These are phyloP conservation scores for Colletotrichum sojae DNA, from an alignment of 2,329 filamentous ascomycete species.

Conservation along the genomic window DNA sequence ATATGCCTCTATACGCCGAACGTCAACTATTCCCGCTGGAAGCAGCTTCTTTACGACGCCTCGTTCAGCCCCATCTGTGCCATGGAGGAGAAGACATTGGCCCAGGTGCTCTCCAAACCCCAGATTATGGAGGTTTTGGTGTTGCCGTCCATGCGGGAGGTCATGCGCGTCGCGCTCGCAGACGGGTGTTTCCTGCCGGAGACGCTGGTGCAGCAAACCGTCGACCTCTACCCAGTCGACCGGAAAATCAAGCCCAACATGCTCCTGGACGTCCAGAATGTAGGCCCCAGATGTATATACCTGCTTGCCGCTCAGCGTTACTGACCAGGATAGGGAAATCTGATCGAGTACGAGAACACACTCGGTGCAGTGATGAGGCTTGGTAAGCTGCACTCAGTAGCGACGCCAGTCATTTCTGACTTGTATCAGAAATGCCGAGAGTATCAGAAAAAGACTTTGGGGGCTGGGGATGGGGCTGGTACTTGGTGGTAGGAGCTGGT, in stretches of 20 bases:
- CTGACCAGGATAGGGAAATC: slow-evolving; percentile 36
- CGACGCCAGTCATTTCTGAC: slow-evolving; percentile 63
- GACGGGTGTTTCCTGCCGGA: slow-evolving; percentile 57
- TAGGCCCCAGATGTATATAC: too few species aligned
- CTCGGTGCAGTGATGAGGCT: slow-evolving; percentile 67
- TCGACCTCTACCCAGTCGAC: slow-evolving; percentile 64
- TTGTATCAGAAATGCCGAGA: slow-evolving; percentile 64
- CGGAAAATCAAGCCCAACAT: slow-evolving; percentile 67
- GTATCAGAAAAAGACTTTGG: slow-evolving; percentile 56
- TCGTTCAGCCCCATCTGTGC: slow-evolving; percentile 68
- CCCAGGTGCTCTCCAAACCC: slow-evolving; percentile 61
- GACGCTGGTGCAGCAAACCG: slow-evolving; percentile 59
- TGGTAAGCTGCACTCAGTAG: slow-evolving; percentile 59
- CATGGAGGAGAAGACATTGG: slow-evolving; percentile 65
- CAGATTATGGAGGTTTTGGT: slow-evolving; percentile 63
- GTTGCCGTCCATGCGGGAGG: slow-evolving; percentile 67
- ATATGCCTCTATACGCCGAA: slow-evolving; percentile 56
- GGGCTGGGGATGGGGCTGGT: slow-evolving; percentile 62
- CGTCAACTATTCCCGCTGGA: slow-evolving; percentile 61
- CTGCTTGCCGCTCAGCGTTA: too few species aligned
- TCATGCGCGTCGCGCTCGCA: slow-evolving; percentile 60
- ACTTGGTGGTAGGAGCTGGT: not conserved
- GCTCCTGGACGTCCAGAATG: slow-evolving; percentile 65
- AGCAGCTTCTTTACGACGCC: slow-evolving; percentile 66
- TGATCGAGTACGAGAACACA: slow-evolving; percentile 65